A percentile compares a stretch with the other conserved stretches of the same genome.
Conservation (phyloP, 164 flowering plant species). For the Aristolochia contorta region DNA sequence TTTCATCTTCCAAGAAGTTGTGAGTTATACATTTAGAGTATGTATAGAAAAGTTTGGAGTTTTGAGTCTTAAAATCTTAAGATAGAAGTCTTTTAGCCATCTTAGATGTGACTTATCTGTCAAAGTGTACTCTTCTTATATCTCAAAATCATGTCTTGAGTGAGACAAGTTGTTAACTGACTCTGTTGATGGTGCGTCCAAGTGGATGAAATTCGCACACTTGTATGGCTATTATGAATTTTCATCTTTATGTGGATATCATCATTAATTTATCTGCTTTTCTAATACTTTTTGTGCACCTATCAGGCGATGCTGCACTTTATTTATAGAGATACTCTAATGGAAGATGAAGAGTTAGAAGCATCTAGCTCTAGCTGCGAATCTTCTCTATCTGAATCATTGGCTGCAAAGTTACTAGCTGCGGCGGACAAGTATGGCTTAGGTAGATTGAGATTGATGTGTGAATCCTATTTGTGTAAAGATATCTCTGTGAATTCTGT, state of each 20-base stretch:
- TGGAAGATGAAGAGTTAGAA: constrained; percentile 51
- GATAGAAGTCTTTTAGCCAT: too few species aligned
- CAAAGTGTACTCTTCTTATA: too few species aligned
- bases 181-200: too few species aligned
- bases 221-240: neutral
- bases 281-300: neutral
- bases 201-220: constrained; percentile 2
- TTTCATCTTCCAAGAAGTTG: neutral
- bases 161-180: too few species aligned
- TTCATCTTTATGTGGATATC: neutral
- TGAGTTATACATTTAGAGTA: too few species aligned
- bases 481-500: constrained; percentile 65
- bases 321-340: constrained; percentile 65
- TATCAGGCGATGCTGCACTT: constrained; percentile 81
- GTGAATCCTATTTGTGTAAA: constrained; percentile 66
- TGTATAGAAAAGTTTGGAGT: too few species aligned
- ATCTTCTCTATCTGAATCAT: constrained; percentile 44
- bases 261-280: neutral
- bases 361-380: constrained; percentile 39
- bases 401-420: constrained; percentile 63
- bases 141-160: too few species aligned
- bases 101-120: too few species aligned
- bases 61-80: too few species aligned
- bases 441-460: constrained; percentile 54
- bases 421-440: constrained; percentile 69